Conservation (phyloP, 2,329 filamentous ascomycete genomes). For the Metarhizium album region DNA sequence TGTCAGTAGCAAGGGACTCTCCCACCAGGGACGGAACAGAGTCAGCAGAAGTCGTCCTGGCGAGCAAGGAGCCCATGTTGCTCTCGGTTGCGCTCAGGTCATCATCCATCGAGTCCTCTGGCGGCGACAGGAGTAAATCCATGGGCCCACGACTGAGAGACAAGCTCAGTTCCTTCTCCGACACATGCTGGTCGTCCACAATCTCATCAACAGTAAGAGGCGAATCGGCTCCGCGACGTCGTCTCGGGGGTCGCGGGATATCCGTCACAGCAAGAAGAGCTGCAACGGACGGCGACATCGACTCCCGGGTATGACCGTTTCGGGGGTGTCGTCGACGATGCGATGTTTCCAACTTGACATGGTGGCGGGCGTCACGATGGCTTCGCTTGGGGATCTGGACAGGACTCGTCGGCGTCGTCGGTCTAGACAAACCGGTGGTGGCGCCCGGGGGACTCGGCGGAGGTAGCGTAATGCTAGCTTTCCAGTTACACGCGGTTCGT, state of each 20-base stretch:
- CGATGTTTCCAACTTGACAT: slow-evolving; percentile 26
- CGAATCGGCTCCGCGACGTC: slow-evolving; percentile 16
- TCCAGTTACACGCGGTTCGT: slow-evolving; percentile 20
- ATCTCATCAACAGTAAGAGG: slow-evolving; percentile 44
- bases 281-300: slow-evolving; percentile 47
- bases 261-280: slow-evolving; percentile 51
- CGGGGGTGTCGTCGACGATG: slow-evolving; percentile 25
- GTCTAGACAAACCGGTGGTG: slow-evolving; percentile 17
- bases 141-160: slow-evolving; percentile 43
- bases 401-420: slow-evolving; percentile 33
- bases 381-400: slow-evolving; percentile 42
- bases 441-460: slow-evolving; percentile 17
- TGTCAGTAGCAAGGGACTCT: slow-evolving; percentile 41
- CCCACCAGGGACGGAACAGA: slow-evolving; percentile 49
- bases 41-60: slow-evolving; percentile 46
- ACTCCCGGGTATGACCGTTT: slow-evolving; percentile 39
- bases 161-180: slow-evolving; percentile 48
- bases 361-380: slow-evolving; percentile 25
- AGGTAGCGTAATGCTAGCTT: slow-evolving; percentile 14
- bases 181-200: slow-evolving; percentile 40
- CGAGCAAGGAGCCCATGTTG: slow-evolving; percentile 38
- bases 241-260: slow-evolving; percentile 37
- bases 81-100: slow-evolving; percentile 39
- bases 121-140: slow-evolving; percentile 48
- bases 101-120: slow-evolving; percentile 45